Percentiles rank a stretch among this genome's conserved stretches.
Conservation (phyloP, 495 filamentous ascomycete species). For the Neurospora sp. region DNA sequence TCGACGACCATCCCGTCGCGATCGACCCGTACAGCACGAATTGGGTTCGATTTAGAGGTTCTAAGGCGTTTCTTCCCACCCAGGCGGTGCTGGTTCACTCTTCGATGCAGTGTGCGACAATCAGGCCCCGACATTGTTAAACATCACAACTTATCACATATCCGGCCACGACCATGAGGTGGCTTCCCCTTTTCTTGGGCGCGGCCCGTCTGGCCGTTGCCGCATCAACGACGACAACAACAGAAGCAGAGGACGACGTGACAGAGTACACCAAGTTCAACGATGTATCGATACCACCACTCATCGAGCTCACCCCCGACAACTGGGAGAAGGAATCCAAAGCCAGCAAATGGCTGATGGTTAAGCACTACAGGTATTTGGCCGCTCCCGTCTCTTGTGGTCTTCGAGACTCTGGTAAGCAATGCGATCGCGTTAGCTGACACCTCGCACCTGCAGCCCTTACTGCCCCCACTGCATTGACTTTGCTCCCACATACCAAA, state of each 20-base stretch:
- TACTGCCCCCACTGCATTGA: conserved; percentile 70
- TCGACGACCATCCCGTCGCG: not conserved
- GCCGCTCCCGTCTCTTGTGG: not conserved
- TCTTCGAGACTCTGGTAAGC: not conserved
- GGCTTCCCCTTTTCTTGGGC: conserved; percentile 29
- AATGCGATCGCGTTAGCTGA: not conserved
- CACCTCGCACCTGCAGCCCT: conserved; percentile 28
- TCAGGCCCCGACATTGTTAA: not conserved
- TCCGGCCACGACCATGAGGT: conserved; percentile 16
- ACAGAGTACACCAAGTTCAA: conserved; percentile 62
- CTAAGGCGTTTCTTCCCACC: not conserved
- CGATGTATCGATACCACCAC: conserved; percentile 63
- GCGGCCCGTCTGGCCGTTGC: conserved; percentile 27
- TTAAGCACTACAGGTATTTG: conserved; percentile 41
- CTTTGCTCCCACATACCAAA: conserved; percentile 81
- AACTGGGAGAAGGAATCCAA: conserved; percentile 32
- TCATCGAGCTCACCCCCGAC: conserved; percentile 43
- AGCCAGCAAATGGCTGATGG: conserved; percentile 33
- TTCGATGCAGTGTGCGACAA: not conserved
- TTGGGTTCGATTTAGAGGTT: not conserved
- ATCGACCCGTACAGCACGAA: not conserved
- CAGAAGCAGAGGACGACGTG: conserved; percentile 24
- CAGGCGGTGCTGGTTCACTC: not conserved
- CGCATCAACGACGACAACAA: conserved; percentile 17
- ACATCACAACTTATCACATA: not conserved